These are phyloP conservation scores for Mycena indigotica DNA, from an alignment of 768 basidiomycete genomes.

Conservation along the genomic window DNA sequence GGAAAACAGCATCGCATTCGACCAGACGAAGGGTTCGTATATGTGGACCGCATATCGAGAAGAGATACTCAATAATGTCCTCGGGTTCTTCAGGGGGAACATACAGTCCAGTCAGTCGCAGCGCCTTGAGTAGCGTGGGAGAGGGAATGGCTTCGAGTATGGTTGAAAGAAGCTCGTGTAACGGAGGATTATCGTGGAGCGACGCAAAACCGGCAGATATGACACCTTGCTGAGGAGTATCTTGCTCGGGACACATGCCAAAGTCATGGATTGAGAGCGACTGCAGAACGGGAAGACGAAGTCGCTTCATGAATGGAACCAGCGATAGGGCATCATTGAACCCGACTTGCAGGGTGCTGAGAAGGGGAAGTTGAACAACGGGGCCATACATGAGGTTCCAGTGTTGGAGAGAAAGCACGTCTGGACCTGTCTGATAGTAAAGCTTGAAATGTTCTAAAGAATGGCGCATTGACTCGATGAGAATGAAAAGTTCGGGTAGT, in stretches of 20 bases:
- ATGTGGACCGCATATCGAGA: background rate
- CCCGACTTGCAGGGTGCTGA: conserved; percentile 4
- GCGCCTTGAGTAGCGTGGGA: background rate
- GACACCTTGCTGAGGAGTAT: background rate
- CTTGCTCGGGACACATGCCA: background rate
- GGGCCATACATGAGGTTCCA: conserved; percentile 12
- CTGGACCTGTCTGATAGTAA: conserved; percentile 8
- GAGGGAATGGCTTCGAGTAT: conserved; percentile 1
- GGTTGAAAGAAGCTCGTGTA: conserved; percentile 1
- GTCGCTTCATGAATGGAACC: conserved; percentile 11
- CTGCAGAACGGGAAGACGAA: conserved; percentile 6
- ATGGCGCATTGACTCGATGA: conserved; percentile 1
- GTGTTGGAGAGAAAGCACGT: background rate
- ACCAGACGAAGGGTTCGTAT: background rate
- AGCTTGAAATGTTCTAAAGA: conserved; percentile 15
- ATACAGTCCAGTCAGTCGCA: conserved; percentile 7
- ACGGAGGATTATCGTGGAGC: background rate
- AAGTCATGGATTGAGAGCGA: conserved; percentile 15
- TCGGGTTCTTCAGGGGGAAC: background rate
- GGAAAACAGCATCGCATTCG: background rate
- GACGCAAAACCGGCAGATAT: background rate
- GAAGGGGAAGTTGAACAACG: background rate
- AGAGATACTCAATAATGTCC: background rate
- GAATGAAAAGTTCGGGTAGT: conserved; percentile 3
- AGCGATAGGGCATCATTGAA: conserved; percentile 15